Conservation (phyloP, 805 yeast genomes). For the Kregervanrija fluxuum region DNA sequence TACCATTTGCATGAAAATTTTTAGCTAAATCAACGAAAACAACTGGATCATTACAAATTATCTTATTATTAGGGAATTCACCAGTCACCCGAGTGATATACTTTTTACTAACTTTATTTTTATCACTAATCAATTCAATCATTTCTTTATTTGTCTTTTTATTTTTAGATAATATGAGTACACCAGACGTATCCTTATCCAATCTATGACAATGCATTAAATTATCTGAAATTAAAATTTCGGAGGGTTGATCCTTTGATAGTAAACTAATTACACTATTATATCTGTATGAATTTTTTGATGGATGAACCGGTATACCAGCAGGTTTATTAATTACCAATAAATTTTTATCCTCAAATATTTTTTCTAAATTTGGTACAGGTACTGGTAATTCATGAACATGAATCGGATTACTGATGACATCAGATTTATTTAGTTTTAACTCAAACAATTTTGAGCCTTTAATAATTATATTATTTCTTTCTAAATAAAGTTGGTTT, state of each 20-base stretch:
- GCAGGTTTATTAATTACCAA: constrained; percentile 44
- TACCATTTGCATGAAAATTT: constrained; percentile 17
- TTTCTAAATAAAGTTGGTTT: constrained; percentile 8
- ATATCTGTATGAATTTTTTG: constrained; percentile 32
- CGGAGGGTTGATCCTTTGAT: constrained; percentile 10
- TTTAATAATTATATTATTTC: background rate
- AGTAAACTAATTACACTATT: constrained; percentile 36
- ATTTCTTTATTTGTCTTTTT: constrained; percentile 1
- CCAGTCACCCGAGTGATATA: constrained; percentile 37
- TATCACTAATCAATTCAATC: constrained; percentile 3
- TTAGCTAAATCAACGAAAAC: constrained; percentile 20
- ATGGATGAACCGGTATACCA: constrained; percentile 51
- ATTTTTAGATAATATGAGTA: constrained; percentile 35
- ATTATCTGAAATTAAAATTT: background rate
- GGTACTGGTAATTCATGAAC: constrained; percentile 41
- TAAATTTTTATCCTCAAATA: constrained; percentile 31
- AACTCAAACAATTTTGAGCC: constrained; percentile 10
- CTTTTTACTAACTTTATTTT: constrained; percentile 24
- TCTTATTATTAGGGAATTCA: constrained; percentile 29
- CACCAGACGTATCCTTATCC: constrained; percentile 45
- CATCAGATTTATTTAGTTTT: constrained; percentile 13
- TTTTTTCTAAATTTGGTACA: constrained; percentile 13
- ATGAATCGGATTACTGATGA: constrained; percentile 29
- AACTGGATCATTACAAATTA: constrained; percentile 29
- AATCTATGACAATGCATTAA: constrained; percentile 37